phyloP scores from a whole-genome alignment of 2,329 filamentous ascomycete species.

The Aspergillus pseudoviridinutans region DNA sequence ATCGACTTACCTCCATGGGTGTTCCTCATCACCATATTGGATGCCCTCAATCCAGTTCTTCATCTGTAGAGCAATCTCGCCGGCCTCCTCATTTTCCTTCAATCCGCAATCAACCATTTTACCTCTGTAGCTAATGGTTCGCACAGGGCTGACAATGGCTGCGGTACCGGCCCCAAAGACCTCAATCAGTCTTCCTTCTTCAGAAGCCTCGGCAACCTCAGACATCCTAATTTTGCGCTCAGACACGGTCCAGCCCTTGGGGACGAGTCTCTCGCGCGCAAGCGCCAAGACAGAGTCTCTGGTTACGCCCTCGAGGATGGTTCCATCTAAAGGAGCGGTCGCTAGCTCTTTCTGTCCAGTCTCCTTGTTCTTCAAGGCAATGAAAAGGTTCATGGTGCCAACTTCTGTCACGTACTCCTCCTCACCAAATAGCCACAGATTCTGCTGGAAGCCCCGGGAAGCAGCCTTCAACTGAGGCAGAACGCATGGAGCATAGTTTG shows the following conservation, averaged over 20 bases:
- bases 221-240: constrained; percentile 93
- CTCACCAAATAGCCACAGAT: constrained; percentile 94
- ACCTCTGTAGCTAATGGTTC: constrained; percentile 85
- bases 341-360: constrained; percentile 88
- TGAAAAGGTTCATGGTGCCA: constrained; percentile 98
- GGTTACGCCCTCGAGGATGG: constrained; percentile 92
- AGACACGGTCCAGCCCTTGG: constrained; percentile 80
- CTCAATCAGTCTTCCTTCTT: constrained; percentile 83
- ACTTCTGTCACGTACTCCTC: constrained; percentile 97
- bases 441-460: constrained; percentile 91
- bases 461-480: constrained; percentile 92
- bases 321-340: constrained; percentile 94
- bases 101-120: constrained; percentile 78
- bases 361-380: constrained; percentile 76
- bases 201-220: constrained; percentile 74
- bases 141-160: constrained; percentile 85
- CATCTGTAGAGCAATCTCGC: constrained; percentile 78
- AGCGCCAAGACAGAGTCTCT: constrained; percentile 85
- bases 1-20: constrained; percentile 74
- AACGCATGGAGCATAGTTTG: constrained; percentile 99
- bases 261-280: constrained; percentile 74
- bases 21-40: constrained; percentile 90
- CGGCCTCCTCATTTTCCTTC: constrained; percentile 75
- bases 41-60: constrained; percentile 96
- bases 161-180: constrained; percentile 93